Evolutionary conservation across 1,139 yeast genomes (phyloP).

Genomic region (Spencermartinsiella ligniputridi): DNA sequence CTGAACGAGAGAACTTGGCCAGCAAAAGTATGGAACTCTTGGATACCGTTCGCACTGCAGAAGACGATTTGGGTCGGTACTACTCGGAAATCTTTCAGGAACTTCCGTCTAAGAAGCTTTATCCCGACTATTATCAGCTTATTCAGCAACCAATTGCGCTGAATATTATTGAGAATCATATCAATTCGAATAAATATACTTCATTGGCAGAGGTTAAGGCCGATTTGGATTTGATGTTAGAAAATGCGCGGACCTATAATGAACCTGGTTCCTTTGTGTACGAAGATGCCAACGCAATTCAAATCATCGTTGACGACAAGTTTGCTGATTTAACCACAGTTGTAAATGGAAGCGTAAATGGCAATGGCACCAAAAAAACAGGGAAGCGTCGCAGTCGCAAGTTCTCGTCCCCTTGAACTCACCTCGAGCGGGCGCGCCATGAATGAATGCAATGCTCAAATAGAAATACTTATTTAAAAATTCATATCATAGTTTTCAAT

Average conservation of each 20-base stretch:
- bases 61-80: conserved; percentile 28
- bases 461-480: no score
- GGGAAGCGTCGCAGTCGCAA: background rate
- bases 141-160: conserved; percentile 81
- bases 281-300: conserved; percentile 66
- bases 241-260: conserved; percentile 79
- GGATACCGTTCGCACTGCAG: conserved; percentile 18
- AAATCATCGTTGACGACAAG: conserved; percentile 28
- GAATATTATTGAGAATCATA: conserved; percentile 59
- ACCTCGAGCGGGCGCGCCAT: no score
- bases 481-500: no score
- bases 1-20: conserved; percentile 26
- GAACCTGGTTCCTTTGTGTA: conserved; percentile 86
- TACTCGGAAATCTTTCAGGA: conserved; percentile 60
- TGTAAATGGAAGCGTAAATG: background rate
- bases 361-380: background rate
- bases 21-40: conserved; percentile 21
- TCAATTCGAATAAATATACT: conserved; percentile 49
- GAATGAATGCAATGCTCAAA: no score
- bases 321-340: conserved; percentile 7
- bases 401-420: background rate
- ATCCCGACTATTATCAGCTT: conserved; percentile 83
- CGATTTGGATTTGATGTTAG: conserved; percentile 73
- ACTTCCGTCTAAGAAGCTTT: conserved; percentile 60
- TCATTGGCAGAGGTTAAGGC: conserved; percentile 58